Base-by-base conservation (phyloP, 805 yeast species). In the Candida gorgasii region DNA sequence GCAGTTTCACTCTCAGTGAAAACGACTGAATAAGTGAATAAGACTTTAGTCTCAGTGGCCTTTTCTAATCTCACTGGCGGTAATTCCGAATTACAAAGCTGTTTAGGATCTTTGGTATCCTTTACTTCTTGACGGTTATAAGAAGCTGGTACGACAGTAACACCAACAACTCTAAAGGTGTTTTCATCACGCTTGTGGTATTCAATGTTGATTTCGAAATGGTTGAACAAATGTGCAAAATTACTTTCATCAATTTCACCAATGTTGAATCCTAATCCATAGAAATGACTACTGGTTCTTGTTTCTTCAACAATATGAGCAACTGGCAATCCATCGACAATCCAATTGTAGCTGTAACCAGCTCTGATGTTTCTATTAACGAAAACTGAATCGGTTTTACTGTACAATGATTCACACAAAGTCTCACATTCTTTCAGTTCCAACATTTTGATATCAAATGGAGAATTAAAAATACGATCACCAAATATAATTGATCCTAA, bases 401-500 rank as follows among this genome's bases (percentile, higher is more conserved):
- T 74, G 60, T 86, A 89, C 2, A 74, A 54, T 2, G 75, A 43
- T 1, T 73, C 53, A 67, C 99, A 93, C 41, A 90, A 67, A n/a
- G 60, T 52, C 41, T 72, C 72, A 71, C 99, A 93, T 4, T 73
- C 61, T 55, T 76, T 75, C 48, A 86, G 78, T 59, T 86, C 76
- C 49, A 86, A 73, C 95, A 93, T 86, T 27, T 78, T 73, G 48
- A 93, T 68, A 39, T 83, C 79, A 57, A 87, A 89, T 5, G 98
- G 97, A 8, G 98, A 89, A 57, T 87, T 83, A 72, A 86, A 89
- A 49, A 93, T 89, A 60, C 99, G 76, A 65, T 93, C 99, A 50
- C 99, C 99, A 61, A 93, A 89, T 45, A 93, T 76, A 51, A 93
- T 84, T 2, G 97, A 84, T 7, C 99, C 99, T 40, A 93, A 73